Conservation (phyloP, 306 rosid genomes). For the Rosa rugosa region DNA sequence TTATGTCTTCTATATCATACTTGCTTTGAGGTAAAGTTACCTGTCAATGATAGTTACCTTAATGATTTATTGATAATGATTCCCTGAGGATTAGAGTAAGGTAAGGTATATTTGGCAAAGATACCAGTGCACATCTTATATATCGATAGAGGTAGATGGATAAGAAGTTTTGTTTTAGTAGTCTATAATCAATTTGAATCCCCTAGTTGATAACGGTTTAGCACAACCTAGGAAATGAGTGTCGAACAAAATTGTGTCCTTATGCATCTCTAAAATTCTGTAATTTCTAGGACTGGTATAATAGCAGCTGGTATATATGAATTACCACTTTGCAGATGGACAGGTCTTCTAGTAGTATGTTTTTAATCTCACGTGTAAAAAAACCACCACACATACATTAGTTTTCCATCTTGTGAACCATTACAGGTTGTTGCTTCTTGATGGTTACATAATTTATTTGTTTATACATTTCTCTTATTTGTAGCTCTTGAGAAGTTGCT, state of each 20-base stretch:
- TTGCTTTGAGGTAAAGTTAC: background rate
- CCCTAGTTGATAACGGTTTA: background rate
- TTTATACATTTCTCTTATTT: slow-evolving; percentile 12
- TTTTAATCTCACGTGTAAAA: background rate
- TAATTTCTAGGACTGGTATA: background rate
- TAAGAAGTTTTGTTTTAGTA: background rate
- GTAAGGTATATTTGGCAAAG: background rate
- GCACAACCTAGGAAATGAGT: background rate
- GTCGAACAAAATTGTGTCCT: background rate
- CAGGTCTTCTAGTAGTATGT: background rate
- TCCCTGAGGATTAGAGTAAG: background rate
- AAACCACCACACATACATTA: background rate
- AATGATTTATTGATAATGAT: background rate
- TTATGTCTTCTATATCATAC: background rate
- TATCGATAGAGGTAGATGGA: background rate
- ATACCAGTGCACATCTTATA: background rate
- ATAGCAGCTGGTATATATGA: background rate
- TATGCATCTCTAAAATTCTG: background rate
- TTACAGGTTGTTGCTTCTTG: background rate
- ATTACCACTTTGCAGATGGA: background rate
- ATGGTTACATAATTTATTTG: background rate
- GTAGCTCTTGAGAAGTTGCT: slow-evolving; percentile 47
- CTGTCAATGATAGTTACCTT: background rate
- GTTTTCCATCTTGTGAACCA: background rate
- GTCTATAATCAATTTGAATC: background rate